A percentile compares a stretch with the other conserved stretches of the same genome.
Evolutionary conservation across 164 flowering plant genomes (phyloP).

Genomic region (Paratinospora sagittata): DNA sequence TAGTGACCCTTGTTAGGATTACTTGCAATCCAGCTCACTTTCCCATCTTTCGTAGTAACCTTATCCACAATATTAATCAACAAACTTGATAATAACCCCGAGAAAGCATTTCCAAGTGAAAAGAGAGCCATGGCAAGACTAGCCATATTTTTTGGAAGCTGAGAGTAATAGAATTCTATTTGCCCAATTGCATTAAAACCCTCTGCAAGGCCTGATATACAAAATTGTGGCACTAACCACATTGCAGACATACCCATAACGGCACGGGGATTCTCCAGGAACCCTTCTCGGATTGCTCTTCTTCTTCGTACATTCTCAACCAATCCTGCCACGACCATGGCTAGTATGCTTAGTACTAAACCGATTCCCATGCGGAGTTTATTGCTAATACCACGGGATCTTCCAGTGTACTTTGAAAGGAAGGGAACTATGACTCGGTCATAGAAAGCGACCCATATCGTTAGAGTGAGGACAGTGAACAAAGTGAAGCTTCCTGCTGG

Average conservation of each 20-base stretch:
- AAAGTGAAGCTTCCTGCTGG: constrained; percentile 42
- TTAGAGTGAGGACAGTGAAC: constrained; percentile 25
- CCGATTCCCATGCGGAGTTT: constrained; percentile 46
- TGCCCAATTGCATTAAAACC: constrained; percentile 66
- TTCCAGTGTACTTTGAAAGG: constrained; percentile 24
- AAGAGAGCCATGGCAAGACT: constrained; percentile 56
- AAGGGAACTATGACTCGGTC: constrained; percentile 37
- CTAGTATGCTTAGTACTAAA: constrained; percentile 15
- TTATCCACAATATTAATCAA: constrained; percentile 34
- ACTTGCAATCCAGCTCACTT: constrained; percentile 27
- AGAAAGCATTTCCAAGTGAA: constrained; percentile 53
- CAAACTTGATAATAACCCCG: constrained; percentile 41
- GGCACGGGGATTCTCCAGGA: constrained; percentile 7
- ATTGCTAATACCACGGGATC: constrained; percentile 25
- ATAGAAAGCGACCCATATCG: constrained; percentile 39
- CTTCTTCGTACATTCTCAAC: constrained; percentile 39
- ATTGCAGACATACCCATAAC: constrained; percentile 58
- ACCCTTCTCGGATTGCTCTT: constrained; percentile 35
- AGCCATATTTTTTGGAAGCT: constrained; percentile 69
- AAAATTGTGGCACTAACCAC: constrained; percentile 65
- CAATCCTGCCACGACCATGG: constrained; percentile 25
- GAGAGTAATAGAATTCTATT: constrained; percentile 65
- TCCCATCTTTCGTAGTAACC: constrained; percentile 33
- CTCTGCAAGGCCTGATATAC: constrained; percentile 63
- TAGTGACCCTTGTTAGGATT: constrained; percentile 30